Percentiles rank a stretch among this genome's conserved stretches.
Conservation (phyloP, 768 basidiomycete genomes). For the Omphalotus guepiniiformis region DNA sequence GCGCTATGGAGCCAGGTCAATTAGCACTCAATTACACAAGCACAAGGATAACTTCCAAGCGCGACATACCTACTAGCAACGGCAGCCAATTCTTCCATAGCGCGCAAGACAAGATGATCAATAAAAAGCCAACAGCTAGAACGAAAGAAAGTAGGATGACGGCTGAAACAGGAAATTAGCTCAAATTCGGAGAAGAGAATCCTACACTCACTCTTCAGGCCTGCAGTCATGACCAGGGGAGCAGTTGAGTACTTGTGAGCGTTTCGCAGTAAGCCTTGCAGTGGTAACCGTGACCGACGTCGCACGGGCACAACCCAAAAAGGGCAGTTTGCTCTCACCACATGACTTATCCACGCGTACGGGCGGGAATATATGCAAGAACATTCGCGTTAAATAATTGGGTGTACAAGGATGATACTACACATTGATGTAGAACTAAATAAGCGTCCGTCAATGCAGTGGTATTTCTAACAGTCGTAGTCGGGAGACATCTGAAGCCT, state of each 20-base stretch:
- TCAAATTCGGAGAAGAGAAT: neutral
- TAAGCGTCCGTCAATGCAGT: neutral
- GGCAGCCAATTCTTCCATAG: constrained; percentile 97
- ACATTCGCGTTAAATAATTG: too few species aligned
- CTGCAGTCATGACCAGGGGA: constrained; percentile 50
- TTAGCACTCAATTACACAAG: neutral
- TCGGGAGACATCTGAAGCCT: constrained; percentile 1
- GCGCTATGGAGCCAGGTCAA: constrained; percentile 50
- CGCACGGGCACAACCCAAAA: too few species aligned
- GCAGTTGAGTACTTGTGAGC: neutral
- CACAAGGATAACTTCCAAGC: constrained; percentile 2
- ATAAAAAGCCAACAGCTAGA: constrained; percentile 94
- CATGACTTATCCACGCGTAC: too few species aligned
- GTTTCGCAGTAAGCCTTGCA: too few species aligned
- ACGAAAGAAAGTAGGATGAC: constrained; percentile 97
- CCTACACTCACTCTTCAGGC: constrained; percentile 56
- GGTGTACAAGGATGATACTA: too few species aligned
- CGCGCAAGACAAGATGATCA: constrained; percentile 96
- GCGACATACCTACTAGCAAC: constrained; percentile 80
- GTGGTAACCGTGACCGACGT: too few species aligned
- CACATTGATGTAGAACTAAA: too few species aligned
- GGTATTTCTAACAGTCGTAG: neutral
- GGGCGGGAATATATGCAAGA: too few species aligned
- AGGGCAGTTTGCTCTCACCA: too few species aligned
- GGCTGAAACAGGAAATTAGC: constrained; percentile 41